A percentile compares a stretch with the other conserved stretches of the same genome.
phyloP scores from a whole-genome alignment of 139 green algal species.

The Mesostigma viride region DNA sequence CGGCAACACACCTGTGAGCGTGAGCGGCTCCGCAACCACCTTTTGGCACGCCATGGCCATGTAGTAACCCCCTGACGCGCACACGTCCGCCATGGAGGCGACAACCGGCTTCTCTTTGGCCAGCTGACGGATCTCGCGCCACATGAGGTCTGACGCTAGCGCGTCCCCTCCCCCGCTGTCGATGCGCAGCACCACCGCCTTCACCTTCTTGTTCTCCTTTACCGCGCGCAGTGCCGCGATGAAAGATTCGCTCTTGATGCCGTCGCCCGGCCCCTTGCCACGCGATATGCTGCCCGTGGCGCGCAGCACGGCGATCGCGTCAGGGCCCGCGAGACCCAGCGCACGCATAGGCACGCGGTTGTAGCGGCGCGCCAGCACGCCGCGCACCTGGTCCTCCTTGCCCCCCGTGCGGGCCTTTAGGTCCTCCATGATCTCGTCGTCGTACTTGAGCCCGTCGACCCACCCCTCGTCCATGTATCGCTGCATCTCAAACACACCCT shows the following conservation, averaged over 20 bases:
- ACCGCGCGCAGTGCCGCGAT: slow-evolving; percentile 47
- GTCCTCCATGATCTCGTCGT: slow-evolving; percentile 62
- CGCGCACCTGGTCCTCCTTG: slow-evolving; percentile 45
- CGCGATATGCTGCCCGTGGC: slow-evolving; percentile 54
- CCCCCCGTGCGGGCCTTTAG: slow-evolving; percentile 40
- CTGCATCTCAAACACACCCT: slow-evolving; percentile 59
- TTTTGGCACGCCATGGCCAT: slow-evolving; percentile 65
- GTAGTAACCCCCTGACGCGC: slow-evolving; percentile 89
- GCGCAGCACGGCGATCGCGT: slow-evolving; percentile 65
- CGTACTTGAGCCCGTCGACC: slow-evolving; percentile 68
- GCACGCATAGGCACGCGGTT: neutral
- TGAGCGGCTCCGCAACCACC: slow-evolving; percentile 80
- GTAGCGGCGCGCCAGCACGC: neutral
- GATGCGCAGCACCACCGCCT: slow-evolving; percentile 79
- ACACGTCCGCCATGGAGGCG: slow-evolving; percentile 86
- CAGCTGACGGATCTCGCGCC: slow-evolving; percentile 67
- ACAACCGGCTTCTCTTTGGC: slow-evolving; percentile 74
- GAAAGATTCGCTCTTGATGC: slow-evolving; percentile 39
- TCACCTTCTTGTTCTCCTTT: slow-evolving; percentile 29
- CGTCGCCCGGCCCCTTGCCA: slow-evolving; percentile 2
- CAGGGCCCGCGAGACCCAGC: neutral
- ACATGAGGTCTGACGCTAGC: slow-evolving; percentile 88
- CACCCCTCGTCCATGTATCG: slow-evolving; percentile 46
- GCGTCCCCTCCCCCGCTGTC: slow-evolving; percentile 83
- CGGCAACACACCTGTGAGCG: too few relatives aligned